Evolutionary conservation across 768 basidiomycete genomes (phyloP).

Genomic region (Wakefieldia striispora): DNA sequence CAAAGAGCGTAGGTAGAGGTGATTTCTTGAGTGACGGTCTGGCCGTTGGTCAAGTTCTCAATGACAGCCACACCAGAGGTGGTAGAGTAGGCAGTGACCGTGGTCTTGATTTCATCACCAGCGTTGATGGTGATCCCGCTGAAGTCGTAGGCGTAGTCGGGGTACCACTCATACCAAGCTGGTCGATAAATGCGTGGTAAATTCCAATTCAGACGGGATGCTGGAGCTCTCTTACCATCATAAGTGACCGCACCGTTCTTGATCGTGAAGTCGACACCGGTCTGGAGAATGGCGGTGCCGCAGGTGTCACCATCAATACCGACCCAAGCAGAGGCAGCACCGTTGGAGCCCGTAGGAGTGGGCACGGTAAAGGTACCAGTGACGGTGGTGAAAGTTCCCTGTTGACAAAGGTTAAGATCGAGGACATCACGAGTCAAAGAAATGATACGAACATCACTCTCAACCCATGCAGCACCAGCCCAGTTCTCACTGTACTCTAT

Average conservation of each 20-base stretch:
- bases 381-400: slow-evolving; percentile 23
- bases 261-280: slow-evolving; percentile 16
- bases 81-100: slow-evolving; percentile 16
- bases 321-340: slow-evolving; percentile 22
- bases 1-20: slow-evolving; percentile 18
- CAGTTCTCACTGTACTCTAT: slow-evolving; percentile 18
- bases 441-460: slow-evolving; percentile 9
- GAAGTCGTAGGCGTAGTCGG: slow-evolving; percentile 7
- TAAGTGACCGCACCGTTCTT: background rate
- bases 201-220: background rate
- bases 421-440: background rate
- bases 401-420: slow-evolving; percentile 1
- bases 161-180: slow-evolving; percentile 9
- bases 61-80: slow-evolving; percentile 15
- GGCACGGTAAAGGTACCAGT: slow-evolving; percentile 23
- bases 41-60: slow-evolving; percentile 18
- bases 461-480: slow-evolving; percentile 16
- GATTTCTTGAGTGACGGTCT: slow-evolving; percentile 3
- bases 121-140: slow-evolving; percentile 10
- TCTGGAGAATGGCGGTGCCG: slow-evolving; percentile 16
- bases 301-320: slow-evolving; percentile 22
- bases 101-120: slow-evolving; percentile 18
- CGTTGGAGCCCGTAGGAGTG: slow-evolving; percentile 3
- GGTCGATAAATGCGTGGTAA: background rate
- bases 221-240: background rate